Percentiles rank a stretch among this genome's conserved stretches.
Evolutionary conservation across 805 yeast species (phyloP).

Genomic region (Metschnikowia henanensis): DNA sequence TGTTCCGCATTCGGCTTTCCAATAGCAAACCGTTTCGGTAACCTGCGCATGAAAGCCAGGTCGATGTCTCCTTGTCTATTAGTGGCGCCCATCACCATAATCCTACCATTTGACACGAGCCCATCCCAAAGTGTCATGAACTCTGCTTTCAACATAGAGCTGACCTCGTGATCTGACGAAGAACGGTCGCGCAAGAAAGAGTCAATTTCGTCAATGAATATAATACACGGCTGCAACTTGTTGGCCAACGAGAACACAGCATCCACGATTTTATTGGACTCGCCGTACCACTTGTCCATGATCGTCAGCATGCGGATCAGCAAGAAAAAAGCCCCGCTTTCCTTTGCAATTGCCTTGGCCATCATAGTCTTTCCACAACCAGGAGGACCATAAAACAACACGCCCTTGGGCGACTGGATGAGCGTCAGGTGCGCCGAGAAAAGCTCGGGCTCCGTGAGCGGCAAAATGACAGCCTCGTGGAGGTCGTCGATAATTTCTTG

Average conservation of each 20-base stretch:
- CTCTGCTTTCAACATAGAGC: conserved; percentile 92
- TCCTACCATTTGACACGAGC: conserved; percentile 68
- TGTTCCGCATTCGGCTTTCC: conserved; percentile 68
- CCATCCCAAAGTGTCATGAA: conserved; percentile 99
- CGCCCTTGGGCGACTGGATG: conserved; percentile 93
- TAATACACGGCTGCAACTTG: conserved; percentile 91
- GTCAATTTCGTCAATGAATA: conserved; percentile 95
- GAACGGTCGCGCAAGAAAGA: conserved; percentile 87
- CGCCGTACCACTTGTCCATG: conserved; percentile 98
- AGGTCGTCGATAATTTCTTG: conserved; percentile 81
- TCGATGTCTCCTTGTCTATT: conserved; percentile 92
- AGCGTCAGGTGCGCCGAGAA: conserved; percentile 67
- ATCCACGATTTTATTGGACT: conserved; percentile 88
- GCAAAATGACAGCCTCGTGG: conserved; percentile 85
- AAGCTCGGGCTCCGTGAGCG: conserved; percentile 71
- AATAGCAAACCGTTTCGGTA: conserved; percentile 88
- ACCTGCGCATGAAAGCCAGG: conserved; percentile 84
- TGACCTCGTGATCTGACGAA: conserved; percentile 89
- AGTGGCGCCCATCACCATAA: conserved; percentile 92
- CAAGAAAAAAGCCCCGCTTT: conserved; percentile 87
- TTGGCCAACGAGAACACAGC: conserved; percentile 89
- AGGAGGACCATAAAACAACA: conserved; percentile 90
- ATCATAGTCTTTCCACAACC: conserved; percentile 98
- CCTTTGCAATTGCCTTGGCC: conserved; percentile 92
- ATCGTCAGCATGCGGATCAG: conserved; percentile 91